Base-by-base conservation (phyloP, 176 grass and related monocot genomes). In the Eremochloa ophiuroides region DNA sequence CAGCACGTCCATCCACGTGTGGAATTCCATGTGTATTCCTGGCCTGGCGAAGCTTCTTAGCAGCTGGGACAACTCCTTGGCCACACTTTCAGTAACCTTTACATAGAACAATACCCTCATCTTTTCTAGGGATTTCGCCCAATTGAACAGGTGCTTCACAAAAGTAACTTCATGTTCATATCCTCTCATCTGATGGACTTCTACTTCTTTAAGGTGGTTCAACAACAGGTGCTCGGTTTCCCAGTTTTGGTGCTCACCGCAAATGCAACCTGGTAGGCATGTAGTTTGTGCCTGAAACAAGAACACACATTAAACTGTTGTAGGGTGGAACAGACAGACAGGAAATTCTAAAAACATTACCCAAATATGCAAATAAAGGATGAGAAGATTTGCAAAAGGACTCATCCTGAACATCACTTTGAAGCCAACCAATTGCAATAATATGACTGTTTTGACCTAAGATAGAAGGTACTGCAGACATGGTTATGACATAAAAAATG, bases 141-240 rank as follows among this genome's bases (percentile, higher is more conserved):
- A 83, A 29, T 7, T 29, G 70, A 83, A 83, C 53, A 75, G 62
- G 11, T 34, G 33, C 61, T 75, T 35, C 44, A 55, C 60, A 66
- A 66, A 39, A 29, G 62, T 44, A 44, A 44, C 42, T 44, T 44
- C 42, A 44, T 44, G 42, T 44, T 44, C 42, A 44, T 11, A 44
- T 15, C 42, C 42, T 44, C 42, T 44, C 3, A 44, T 44, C 42
- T 13, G 2, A 44, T 3, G 0, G 42, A 44, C 13, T 15, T 44
- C 42, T 44, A 44, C 42, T 44, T 44, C 42, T 44, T 44, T 15
- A 3, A 44, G 42, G 42, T 13, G 13, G 15, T 44, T 44, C 42
- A 44, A 44, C 42, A 15, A 15, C 42, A 44, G 42, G 27, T 53
- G 6, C 59, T 83, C 71, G 0, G 23, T 65, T 83, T 39, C 39